Evolutionary conservation across 2,329 filamentous ascomycete genomes (phyloP), one percentile per base, ranked within the genome.

Genomic region (Arachnomyces sp.): DNA sequence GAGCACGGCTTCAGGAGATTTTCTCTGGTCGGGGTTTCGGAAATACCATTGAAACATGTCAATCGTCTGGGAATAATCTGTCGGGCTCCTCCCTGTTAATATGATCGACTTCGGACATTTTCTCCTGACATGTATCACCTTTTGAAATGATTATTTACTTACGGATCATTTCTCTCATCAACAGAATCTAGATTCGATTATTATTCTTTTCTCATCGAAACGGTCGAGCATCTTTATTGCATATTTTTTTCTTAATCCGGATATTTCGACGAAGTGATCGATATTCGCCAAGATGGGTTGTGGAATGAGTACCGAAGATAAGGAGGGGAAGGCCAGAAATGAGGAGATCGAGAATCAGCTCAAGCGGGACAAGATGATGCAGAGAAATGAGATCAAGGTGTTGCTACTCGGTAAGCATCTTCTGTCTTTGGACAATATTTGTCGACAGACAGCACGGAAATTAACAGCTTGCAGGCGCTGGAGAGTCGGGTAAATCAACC

Each of bases 321-420:
- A 95, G 84, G 92, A 96, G 88, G 90, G 92, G 73, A 96, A 95
- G 86, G 86, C 88, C 75, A 84, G 92, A 57, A 96, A 98, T 67
- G 92, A 98, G 78, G 90, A 96, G 80, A 98, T 98, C 62, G 92
- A 98, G 73, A 96, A 95, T 68, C 90, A 96, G 75, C 75, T 96
- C 64, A 96, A 95, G 80, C 80, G 87, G 67, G 92, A 98, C 65
- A 93, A 94, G 72, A 86, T 96, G 86, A 84, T 94, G 76, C 89
- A 95, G 74, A 84, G 90, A 59, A 98, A 98, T 57, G 92, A 98
- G 72, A 98, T 98, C 75, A 98, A 98, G 80, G 96, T 98, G 92
- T 76, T 98, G 57, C 78, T 98, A 59, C 82, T 98, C 59, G 92
- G 92, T 95, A 78, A 62, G 82, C 74, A 45, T 36, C 32, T 25